Base-by-base conservation (phyloP, 805 yeast genomes). In the Barnettozyma californica region DNA sequence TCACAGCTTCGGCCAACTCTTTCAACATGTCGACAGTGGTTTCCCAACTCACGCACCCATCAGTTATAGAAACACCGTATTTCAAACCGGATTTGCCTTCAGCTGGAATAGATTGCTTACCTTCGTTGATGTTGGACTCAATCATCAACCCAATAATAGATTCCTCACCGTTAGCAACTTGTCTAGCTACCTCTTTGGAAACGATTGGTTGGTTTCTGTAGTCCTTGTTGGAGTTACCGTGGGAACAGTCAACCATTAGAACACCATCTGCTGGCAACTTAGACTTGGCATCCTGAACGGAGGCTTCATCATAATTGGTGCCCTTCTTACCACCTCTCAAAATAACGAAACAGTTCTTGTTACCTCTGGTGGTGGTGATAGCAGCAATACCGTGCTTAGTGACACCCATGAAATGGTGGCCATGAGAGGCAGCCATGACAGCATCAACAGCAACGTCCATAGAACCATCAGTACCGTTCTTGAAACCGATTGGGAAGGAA, bases 401-500 rank as follows among this genome's bases (percentile, higher is more conserved):
- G 63, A 94, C 97, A 57, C 96, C 94, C 85, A 92, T 79, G 76
- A 92, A 92, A 70, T 91, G 97, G 66, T 92, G 99, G 43, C 95
- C 80, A 64, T 84, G 84, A 36, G 92, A 76, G 40, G 99, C 95
- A 42, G 99, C 94, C 67, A 83, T 78, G 59, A 88, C 86, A 37
- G 99, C 98, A 67, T 91, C 99, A 44, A 94, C 74, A 11, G 99
- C 96, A 53, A 92, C 97, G 50, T 81, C 85, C 53, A 92, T 74
- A 44, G 94, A 77, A 65, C 99, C 99, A 67, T 92, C 99, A 38
- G 99, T 92, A 69, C 98, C 99, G 68, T 92, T 92, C 74, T 92
- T 92, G 85, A 92, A 92, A 44, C 99, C 99, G 49, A 92, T 83
- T 50, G 99, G 99, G 92, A 92, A 92, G n/a, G 96, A 87, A 53